phyloP scores from a whole-genome alignment of 2,329 filamentous ascomycete genomes.

The Stemphylium lycopersici region DNA sequence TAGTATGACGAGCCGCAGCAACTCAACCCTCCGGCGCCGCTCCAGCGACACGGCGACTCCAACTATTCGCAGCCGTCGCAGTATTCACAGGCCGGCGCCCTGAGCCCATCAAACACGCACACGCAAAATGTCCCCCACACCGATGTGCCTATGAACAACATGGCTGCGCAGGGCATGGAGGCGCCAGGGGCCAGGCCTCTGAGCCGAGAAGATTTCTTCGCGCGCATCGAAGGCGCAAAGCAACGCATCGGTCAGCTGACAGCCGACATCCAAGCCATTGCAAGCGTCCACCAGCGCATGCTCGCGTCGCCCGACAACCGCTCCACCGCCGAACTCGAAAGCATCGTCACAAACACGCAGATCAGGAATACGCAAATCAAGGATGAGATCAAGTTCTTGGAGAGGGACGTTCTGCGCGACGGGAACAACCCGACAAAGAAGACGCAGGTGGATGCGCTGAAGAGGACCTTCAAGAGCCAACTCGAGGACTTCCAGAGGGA shows the following conservation, averaged over 20 bases:
- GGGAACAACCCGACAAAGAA: conserved; percentile 69
- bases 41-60: conserved; percentile 43
- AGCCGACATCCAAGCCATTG: conserved; percentile 71
- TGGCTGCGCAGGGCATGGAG: conserved; percentile 51
- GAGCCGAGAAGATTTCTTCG: conserved; percentile 70
- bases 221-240: conserved; percentile 70
- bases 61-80: conserved; percentile 49
- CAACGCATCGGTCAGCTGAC: conserved; percentile 70
- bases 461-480: conserved; percentile 73
- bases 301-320: conserved; percentile 67
- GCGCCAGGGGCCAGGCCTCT: conserved; percentile 59
- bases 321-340: conserved; percentile 65
- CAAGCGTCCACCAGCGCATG: conserved; percentile 72
- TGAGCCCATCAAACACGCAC: conserved; percentile 35
- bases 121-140: conserved; percentile 21
- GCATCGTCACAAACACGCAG: conserved; percentile 71
- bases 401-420: conserved; percentile 72
- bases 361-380: conserved; percentile 66
- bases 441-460: conserved; percentile 72
- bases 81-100: conserved; percentile 34
- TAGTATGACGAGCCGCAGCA: conserved; percentile 34
- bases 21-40: conserved; percentile 35
- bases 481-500: conserved; percentile 73
- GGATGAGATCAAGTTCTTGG: conserved; percentile 77
- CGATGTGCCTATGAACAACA: conserved; percentile 20